phyloP scores from a whole-genome alignment of 805 yeast genomes.

The Candida succiphila region DNA sequence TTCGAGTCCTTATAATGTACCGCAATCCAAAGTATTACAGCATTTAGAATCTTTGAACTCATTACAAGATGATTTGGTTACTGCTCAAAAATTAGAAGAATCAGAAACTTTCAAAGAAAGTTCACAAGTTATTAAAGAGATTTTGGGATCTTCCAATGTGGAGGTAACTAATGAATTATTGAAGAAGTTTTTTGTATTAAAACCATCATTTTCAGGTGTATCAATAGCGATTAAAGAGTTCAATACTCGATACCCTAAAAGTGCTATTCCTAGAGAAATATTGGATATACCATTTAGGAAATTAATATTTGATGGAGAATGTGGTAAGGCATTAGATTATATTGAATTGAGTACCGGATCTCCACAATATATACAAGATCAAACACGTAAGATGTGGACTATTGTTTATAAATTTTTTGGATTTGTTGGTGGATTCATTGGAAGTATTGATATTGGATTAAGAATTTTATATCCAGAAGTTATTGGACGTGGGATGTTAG shows the following conservation, averaged over 20 bases:
- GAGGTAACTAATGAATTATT: constrained; percentile 8
- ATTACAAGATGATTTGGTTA: no score
- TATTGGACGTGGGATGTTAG: constrained; percentile 28
- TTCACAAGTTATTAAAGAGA: neutral
- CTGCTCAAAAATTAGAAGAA: no score
- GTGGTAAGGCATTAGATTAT: constrained; percentile 43
- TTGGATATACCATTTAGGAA: constrained; percentile 58
- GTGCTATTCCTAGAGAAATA: constrained; percentile 22
- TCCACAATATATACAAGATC: constrained; percentile 31
- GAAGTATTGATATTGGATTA: constrained; percentile 37
- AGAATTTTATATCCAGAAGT: constrained; percentile 24
- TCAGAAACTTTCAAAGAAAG: neutral
- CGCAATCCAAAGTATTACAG: no score
- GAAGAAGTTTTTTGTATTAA: constrained; percentile 11
- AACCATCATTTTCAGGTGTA: constrained; percentile 16
- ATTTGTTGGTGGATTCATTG: constrained; percentile 28
- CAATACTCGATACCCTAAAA: constrained; percentile 11
- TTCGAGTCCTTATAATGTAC: no score
- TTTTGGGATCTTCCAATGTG: neutral
- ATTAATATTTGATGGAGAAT: constrained; percentile 48
- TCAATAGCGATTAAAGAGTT: constrained; percentile 15
- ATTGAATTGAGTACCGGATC: constrained; percentile 56
- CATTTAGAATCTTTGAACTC: no score
- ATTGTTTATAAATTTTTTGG: constrained; percentile 33
- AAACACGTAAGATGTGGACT: constrained; percentile 16